phyloP scores from a whole-genome alignment of 2,329 filamentous ascomycete species.

The Fusarium sp. region DNA sequence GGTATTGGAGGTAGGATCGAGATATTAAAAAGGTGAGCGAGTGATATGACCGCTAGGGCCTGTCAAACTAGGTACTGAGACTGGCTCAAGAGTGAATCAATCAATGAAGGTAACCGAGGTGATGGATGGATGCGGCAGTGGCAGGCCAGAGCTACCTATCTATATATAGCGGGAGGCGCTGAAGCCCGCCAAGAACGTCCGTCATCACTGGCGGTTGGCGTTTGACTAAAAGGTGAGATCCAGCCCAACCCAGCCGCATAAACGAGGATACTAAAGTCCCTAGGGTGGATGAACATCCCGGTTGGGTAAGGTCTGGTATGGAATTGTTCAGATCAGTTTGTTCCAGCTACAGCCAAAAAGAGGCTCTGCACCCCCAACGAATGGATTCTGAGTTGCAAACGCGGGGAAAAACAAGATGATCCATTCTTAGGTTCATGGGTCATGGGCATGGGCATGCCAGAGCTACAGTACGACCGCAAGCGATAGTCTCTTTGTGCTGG shows the following conservation, averaged over 20 bases:
- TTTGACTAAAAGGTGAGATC: constrained; percentile 17
- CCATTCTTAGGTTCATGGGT: constrained; percentile 20
- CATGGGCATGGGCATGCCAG: too few relatives aligned
- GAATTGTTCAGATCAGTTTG: constrained; percentile 4
- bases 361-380: constrained; percentile 33
- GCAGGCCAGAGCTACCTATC: constrained; percentile 32
- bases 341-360: constrained; percentile 30
- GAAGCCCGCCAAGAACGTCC: constrained; percentile 25
- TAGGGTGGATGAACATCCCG: background rate
- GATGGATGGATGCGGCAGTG: background rate
- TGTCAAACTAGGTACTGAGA: constrained; percentile 15
- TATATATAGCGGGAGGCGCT: constrained; percentile 39
- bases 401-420: constrained; percentile 22
- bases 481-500: constrained; percentile 32
- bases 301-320: constrained; percentile 22
- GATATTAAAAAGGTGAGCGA: constrained; percentile 27
- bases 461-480: constrained; percentile 10
- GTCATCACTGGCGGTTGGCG: constrained; percentile 28
- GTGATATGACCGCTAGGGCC: constrained; percentile 33
- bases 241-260: constrained; percentile 23
- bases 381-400: constrained; percentile 23
- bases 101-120: constrained; percentile 12
- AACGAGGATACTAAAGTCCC: constrained; percentile 28
- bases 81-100: constrained; percentile 36
- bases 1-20: background rate